These are phyloP conservation scores for Dioscorea zingiberensis DNA, from an alignment of 106 monocot species.

Conservation along the genomic window DNA sequence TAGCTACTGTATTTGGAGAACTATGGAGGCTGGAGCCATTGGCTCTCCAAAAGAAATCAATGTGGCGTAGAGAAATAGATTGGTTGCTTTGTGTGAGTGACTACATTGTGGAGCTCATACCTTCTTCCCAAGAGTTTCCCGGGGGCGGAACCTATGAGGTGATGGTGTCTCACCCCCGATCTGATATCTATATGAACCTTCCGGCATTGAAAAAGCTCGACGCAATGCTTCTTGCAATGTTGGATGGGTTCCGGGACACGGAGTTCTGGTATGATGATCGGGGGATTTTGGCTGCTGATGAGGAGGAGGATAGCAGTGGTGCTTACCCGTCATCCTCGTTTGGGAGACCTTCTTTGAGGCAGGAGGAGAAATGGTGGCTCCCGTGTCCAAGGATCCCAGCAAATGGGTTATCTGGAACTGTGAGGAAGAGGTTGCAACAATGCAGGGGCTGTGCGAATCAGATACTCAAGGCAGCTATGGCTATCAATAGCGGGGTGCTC, in stretches of 20 bases:
- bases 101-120: constrained; percentile 86
- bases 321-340: constrained; percentile 36
- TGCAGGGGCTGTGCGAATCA: constrained; percentile 79
- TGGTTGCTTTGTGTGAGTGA: constrained; percentile 86
- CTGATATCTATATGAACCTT: constrained; percentile 82
- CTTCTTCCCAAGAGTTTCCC: constrained; percentile 82
- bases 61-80: constrained; percentile 91
- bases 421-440: constrained; percentile 68
- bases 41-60: constrained; percentile 67
- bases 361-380: constrained; percentile 99
- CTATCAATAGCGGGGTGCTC: constrained; percentile 81
- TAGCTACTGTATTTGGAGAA: constrained; percentile 94
- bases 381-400: constrained; percentile 78
- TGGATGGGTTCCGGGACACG: constrained; percentile 73
- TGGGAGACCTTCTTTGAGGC: constrained; percentile 51
- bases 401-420: constrained; percentile 57
- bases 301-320: constrained; percentile 32
- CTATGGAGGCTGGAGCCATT: constrained; percentile 90
- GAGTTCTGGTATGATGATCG: constrained; percentile 94
- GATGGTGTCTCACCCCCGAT: constrained; percentile 69
- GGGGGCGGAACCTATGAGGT: constrained; percentile 89
- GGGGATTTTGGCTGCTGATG: constrained; percentile 61
- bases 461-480: constrained; percentile 96
- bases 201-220: constrained; percentile 93
- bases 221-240: constrained; percentile 75